Base-by-base conservation (phyloP, 768 basidiomycete species). In the Pleurotus cornucopiae region DNA sequence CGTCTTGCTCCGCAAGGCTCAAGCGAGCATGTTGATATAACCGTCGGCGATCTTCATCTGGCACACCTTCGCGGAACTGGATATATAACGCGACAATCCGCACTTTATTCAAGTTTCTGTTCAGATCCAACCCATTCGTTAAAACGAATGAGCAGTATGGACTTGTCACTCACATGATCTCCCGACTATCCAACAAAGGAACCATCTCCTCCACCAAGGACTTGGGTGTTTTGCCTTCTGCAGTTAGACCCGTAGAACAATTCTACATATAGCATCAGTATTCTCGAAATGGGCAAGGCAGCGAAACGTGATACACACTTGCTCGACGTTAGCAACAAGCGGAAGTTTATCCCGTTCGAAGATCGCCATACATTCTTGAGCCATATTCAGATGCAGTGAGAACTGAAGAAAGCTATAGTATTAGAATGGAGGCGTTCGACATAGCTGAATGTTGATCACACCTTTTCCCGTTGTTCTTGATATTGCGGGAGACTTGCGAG, bases 121-220 rank as follows among this genome's bases (percentile, higher is more conserved):
- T 11, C 56, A 40, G 26, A 54, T 58, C 20, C 20, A 26, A 20
- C 55, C 34, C 38, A 37, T 34, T 34, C 30, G 46, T 39, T 23
- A 58, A 34, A 57, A 18, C 49, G 7, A 25, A 43, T 41, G 23
- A 54, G 37, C 23, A 44, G 21, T 12, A 53, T 18, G n/a, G 34
- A 18, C 16, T 11, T 4, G 52, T 2, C 40, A 98, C 84, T 14
- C 6, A 53, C 51, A 53, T 53, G n/a, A 53, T 53, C 20, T 90
- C 86, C 53, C 85, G 80, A 66, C 89, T 88, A 65, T 95, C 96
- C 21, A 99, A 78, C 26, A 99, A 72, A 0, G 97, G 96, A 0
- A 99, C 95, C 97, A 99, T 98, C 68, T 99, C 95, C 67, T 98
- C 97, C 1, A 99, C 94, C 2, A 99, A 73, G 0, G 82, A 84